These are phyloP conservation scores for Komagataella pseudopastoris DNA, from an alignment of 805 yeast species.

Conservation along the genomic window DNA sequence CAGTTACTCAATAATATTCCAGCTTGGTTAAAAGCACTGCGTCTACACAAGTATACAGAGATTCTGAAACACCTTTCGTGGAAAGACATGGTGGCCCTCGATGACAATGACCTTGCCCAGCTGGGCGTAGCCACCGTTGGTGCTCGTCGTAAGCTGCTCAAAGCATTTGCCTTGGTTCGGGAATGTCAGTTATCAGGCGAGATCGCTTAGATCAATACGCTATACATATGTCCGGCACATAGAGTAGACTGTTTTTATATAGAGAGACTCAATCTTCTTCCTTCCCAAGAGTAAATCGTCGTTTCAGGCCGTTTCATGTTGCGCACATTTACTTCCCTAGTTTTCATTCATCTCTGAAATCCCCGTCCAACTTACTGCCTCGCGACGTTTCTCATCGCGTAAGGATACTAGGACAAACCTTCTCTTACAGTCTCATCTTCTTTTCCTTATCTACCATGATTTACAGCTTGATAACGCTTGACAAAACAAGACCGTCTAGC, in stretches of 20 bases:
- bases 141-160: constrained; percentile 84
- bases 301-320: not conserved
- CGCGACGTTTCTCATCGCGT: not conserved
- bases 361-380: not conserved
- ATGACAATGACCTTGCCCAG: constrained; percentile 55
- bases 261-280: not conserved
- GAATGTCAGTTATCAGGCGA: constrained; percentile 14
- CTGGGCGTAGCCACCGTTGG: constrained; percentile 91
- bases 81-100: constrained; percentile 62
- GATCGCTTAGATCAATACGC: not conserved
- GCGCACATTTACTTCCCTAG: not conserved
- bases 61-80: constrained; percentile 65
- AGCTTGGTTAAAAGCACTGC: constrained; percentile 77
- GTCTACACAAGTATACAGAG: constrained; percentile 90
- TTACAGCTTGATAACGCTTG: not conserved
- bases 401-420: too few species aligned
- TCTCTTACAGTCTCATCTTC: not conserved
- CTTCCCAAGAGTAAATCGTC: not conserved
- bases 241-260: not conserved
- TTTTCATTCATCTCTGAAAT: too few species aligned
- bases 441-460: not conserved
- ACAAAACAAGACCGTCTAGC: not conserved
- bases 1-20: constrained; percentile 67
- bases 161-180: constrained; percentile 79
- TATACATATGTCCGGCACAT: not conserved